A percentile compares a stretch with the other conserved stretches of the same genome.
Evolutionary conservation across 345 rosid genomes (phyloP).

Genomic region (Euphorbia lathyris): DNA sequence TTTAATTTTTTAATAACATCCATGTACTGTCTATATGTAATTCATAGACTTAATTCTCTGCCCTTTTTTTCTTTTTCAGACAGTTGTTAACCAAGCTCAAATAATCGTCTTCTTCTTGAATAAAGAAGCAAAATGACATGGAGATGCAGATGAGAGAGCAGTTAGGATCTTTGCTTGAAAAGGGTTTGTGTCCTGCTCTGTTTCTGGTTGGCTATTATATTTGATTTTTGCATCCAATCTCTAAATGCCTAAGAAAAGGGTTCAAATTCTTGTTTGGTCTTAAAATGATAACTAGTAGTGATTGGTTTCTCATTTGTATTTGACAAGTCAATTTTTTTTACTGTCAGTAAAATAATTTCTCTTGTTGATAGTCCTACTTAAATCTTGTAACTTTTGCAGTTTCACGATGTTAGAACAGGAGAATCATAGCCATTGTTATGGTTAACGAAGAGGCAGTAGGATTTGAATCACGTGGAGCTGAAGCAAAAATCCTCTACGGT

Average conservation of each 20-base stretch:
- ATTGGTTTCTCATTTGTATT: neutral
- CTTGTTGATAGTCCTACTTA: neutral
- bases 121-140: no score
- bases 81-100: no score
- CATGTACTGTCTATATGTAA: no score
- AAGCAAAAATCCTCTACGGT: conserved; percentile 85
- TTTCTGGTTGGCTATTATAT: no score
- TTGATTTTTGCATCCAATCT: no score
- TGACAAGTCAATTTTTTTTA: neutral
- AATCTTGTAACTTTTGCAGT: conserved; percentile 37
- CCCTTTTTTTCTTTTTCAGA: no score
- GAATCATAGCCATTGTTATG: conserved; percentile 81
- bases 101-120: no score
- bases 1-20: no score
- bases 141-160: no score
- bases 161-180: no score
- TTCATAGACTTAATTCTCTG: no score
- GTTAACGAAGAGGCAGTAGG: conserved; percentile 82
- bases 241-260: neutral
- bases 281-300: neutral
- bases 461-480: conserved; percentile 45
- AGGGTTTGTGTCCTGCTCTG: no score
- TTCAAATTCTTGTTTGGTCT: neutral
- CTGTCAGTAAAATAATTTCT: neutral
- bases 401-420: conserved; percentile 73